Evolutionary conservation across 2,329 filamentous ascomycete genomes (phyloP).

Genomic region (Beauveria australis): DNA sequence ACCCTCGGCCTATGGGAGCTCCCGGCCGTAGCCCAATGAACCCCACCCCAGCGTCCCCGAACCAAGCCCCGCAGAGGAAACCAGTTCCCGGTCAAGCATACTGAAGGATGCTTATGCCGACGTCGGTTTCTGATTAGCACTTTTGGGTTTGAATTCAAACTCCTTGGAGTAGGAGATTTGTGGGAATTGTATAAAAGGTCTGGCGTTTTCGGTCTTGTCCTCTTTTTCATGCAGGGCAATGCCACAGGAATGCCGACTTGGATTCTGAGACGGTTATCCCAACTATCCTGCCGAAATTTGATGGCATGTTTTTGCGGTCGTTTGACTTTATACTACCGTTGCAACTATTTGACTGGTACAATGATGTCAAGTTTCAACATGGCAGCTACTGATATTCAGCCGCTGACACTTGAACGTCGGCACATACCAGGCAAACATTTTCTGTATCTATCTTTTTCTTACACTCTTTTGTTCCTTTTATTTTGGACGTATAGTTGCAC

Average conservation of each 20-base stretch:
- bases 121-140: conserved; percentile 7
- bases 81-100: conserved; percentile 49
- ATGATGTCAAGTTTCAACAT: conserved; percentile 9
- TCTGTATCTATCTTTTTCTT: conserved; percentile 13
- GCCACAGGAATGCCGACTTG: background rate
- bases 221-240: conserved; percentile 11
- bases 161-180: conserved; percentile 2
- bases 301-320: background rate
- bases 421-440: background rate
- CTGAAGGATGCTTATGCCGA: conserved; percentile 18
- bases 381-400: conserved; percentile 15
- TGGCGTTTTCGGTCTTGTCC: conserved; percentile 18
- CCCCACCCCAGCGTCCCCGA: conserved; percentile 24
- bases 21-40: conserved; percentile 41
- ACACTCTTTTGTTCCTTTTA: background rate
- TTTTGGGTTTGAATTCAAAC: background rate
- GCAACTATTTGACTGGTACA: background rate
- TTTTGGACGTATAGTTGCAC: background rate
- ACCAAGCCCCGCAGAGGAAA: conserved; percentile 32
- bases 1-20: conserved; percentile 31
- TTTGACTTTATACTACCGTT: background rate
- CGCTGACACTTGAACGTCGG: conserved; percentile 17
- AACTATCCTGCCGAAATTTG: conserved; percentile 14
- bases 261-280: background rate
- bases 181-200: conserved; percentile 12